Percentiles rank a stretch among this genome's conserved stretches.
phyloP scores from a whole-genome alignment of 106 monocot species.

The Posidonia australis region DNA sequence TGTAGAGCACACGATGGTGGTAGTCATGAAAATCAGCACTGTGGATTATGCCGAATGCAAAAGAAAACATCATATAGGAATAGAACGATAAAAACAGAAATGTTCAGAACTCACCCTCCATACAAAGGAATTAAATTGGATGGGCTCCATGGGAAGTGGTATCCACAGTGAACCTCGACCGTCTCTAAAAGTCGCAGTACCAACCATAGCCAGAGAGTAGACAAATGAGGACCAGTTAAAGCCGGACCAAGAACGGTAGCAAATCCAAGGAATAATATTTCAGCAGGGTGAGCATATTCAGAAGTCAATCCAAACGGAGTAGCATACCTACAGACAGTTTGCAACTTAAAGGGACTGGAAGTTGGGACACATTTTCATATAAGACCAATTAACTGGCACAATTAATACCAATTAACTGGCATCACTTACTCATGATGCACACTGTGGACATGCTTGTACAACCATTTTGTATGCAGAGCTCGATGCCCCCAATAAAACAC shows the following conservation, averaged over 20 bases:
- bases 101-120: conserved; percentile 69
- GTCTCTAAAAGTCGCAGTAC: conserved; percentile 83
- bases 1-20: conserved; percentile 80
- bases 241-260: conserved; percentile 88
- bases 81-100: not conserved
- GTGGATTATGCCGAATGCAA: not conserved
- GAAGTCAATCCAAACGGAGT: conserved; percentile 96
- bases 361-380: too few relatives aligned
- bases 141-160: conserved; percentile 94
- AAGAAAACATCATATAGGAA: not conserved
- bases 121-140: conserved; percentile 89
- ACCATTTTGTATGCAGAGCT: conserved; percentile 60
- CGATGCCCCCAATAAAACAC: conserved; percentile 78
- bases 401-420: too few relatives aligned
- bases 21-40: conserved; percentile 78
- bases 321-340: conserved; percentile 39
- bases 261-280: conserved; percentile 88
- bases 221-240: conserved; percentile 78
- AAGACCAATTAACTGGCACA: too few relatives aligned
- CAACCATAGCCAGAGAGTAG: conserved; percentile 94
- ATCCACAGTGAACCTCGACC: conserved; percentile 88
- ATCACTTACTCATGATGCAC: conserved; percentile 68
- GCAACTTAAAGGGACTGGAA: too few relatives aligned
- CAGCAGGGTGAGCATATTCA: conserved; percentile 95
- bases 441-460: conserved; percentile 69